Evolutionary conservation across 805 yeast species (phyloP).

Genomic region (Candida taoyuanica): DNA sequence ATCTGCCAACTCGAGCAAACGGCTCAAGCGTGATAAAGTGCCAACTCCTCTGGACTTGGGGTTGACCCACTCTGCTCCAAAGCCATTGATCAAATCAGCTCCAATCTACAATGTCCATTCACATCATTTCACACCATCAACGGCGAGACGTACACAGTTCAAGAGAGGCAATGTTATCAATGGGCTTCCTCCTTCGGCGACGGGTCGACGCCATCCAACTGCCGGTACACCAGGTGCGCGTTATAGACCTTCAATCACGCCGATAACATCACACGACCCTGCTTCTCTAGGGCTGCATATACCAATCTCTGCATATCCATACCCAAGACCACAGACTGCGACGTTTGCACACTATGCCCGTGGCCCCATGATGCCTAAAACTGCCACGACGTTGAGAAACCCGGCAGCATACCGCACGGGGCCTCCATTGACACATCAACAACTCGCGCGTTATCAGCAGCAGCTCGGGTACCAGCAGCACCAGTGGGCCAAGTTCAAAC

Average conservation of each 20-base stretch:
- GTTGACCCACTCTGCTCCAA: conserved; percentile 12
- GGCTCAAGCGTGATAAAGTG: conserved; percentile 26
- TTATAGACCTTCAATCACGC: conserved; percentile 16
- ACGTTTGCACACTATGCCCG: conserved; percentile 1
- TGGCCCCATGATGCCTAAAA: conserved; percentile 15
- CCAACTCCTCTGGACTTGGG: conserved; percentile 29
- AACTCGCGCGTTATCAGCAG: conserved; percentile 23
- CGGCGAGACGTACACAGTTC: conserved; percentile 12
- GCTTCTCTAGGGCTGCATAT: conserved; percentile 8
- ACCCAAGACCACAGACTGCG: conserved; percentile 6
- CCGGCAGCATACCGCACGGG: conserved; percentile 15
- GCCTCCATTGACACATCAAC: conserved; percentile 23
- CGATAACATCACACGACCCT: conserved; percentile 16
- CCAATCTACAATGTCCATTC: conserved; percentile 25
- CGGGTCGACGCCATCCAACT: no score
- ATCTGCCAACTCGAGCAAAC: conserved; percentile 16
- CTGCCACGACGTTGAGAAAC: conserved; percentile 21
- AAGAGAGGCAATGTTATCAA: no score
- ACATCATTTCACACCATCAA: conserved; percentile 15
- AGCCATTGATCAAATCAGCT: conserved; percentile 30
- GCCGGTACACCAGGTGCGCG: no score
- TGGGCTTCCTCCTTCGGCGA: no score
- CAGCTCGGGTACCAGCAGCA: conserved; percentile 25
- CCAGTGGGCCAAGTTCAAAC: conserved; percentile 26
- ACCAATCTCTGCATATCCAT: conserved; percentile 15